Evolutionary conservation across 192 early-diverging fungal species (phyloP), one percentile per base, ranked within the genome.

Genomic region (Backusella morwellensis): DNA sequence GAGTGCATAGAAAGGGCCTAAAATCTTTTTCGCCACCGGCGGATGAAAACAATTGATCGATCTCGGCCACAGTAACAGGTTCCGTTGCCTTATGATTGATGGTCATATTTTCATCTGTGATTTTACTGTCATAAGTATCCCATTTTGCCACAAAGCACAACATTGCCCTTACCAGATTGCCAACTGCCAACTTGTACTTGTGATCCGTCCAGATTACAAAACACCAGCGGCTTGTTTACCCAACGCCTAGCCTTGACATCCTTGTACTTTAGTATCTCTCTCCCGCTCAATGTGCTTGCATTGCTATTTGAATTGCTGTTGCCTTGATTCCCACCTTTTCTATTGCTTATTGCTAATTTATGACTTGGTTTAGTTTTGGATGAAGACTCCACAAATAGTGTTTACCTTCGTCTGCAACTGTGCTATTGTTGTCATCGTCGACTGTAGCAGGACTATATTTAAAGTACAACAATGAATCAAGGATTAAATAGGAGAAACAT

Each of bases 1-100:
- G 82, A 19, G 82, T 83, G 66, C 82, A 83, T 42, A 80, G 40
- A 23, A 79, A 80, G 0, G 82, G 82, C 41, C 77, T 47, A 66
- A 82, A 78, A 68, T 82, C 76, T 68, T 78, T 71, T 34, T 78
- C 77, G 2, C 73, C 67, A 29, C 66, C 74, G 15, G 73, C 72
- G 1, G 78, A 75, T 68, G 80, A 75, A 35, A 82, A 82, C n/a
- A 78, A 70, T 29, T 75, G 59, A 71, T 78, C 77, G 6, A 82
- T 78, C 47, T 82, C 80, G 3, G 66, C 77, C 12, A 71, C 73
- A n/a, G 77, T 72, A 4, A 70, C 75, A 8, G 77, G 80, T 75
- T 82, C 80, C 7, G 76, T 78, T 72, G 73, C 29, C 9, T 38
- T 56, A 11, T 50, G 70, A 59, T 82, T 82, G 66, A 82, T 78